phyloP scores from a whole-genome alignment of 1,284 basidiomycete species.

The Trichosporon sp. region DNA sequence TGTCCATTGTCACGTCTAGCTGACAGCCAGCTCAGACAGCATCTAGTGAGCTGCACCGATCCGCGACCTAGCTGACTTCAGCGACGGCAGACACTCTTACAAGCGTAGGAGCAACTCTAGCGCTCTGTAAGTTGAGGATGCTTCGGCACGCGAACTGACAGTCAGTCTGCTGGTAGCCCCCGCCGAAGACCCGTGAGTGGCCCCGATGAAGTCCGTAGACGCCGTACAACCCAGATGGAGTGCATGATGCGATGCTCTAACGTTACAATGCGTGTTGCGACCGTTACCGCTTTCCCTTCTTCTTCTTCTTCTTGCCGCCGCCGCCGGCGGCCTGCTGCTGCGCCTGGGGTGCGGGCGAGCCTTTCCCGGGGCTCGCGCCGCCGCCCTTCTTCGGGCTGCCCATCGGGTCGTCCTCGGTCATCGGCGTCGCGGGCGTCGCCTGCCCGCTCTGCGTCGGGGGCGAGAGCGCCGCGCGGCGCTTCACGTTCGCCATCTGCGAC shows the following conservation, averaged over 20 bases:
- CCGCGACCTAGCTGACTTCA: too few relatives aligned
- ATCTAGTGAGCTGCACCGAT: too few relatives aligned
- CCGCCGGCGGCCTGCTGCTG: conserved; percentile 10
- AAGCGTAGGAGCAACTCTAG: too few relatives aligned
- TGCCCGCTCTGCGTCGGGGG: background rate
- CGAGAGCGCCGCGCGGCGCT: conserved; percentile 16
- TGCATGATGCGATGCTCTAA: conserved; percentile 4
- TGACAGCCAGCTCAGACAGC: too few relatives aligned
- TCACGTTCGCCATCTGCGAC: conserved; percentile 39
- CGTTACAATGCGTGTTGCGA: background rate
- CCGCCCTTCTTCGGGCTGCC: conserved; percentile 9
- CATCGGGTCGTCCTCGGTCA: conserved; percentile 23
- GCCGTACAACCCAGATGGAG: conserved; percentile 1
- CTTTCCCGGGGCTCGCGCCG: conserved; percentile 3
- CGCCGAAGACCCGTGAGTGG: background rate
- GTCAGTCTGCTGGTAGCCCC: background rate
- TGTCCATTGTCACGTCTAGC: too few relatives aligned
- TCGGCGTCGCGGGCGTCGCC: background rate
- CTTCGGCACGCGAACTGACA: too few relatives aligned
- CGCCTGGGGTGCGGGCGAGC: conserved; percentile 7
- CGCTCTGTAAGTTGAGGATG: too few relatives aligned
- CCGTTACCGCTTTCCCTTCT: conserved; percentile 28
- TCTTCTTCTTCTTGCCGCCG: conserved; percentile 29
- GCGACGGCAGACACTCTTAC: too few relatives aligned
- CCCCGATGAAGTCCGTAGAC: background rate